Base-by-base conservation (phyloP, 352 stramenopile genomes). In the Phytopythium boreale region DNA sequence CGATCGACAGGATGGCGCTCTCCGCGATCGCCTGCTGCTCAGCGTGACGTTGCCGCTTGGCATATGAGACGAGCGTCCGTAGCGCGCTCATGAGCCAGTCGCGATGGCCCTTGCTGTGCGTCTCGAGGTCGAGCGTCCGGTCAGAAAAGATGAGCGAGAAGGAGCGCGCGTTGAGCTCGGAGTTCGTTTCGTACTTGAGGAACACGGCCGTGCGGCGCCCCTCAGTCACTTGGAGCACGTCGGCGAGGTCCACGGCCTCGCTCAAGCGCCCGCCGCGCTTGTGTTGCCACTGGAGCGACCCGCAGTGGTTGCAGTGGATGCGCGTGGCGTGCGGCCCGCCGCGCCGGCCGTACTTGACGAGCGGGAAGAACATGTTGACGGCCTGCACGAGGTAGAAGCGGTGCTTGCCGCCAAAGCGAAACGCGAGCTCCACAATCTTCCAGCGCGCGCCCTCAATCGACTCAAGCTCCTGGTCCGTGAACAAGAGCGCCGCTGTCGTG, bases 351-450 rank as follows among this genome's bases (percentile, higher is more conserved):
- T 91, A 95, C 66, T 95, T 95, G 37, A 82, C 66, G 47, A 95
- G 56, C 22, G 84, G 83, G 62, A 84, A 87, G 60, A 95, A 93
- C 82, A 92, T 93, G 59, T 95, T 95, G 56, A 95, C 75, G 11
- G 87, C 84, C 55, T 95, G 83, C n/a, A 93, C 87, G 57, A 95
- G 64, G 59, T 95, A 93, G 59, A 85, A 88, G 1, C 87, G 82
- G 53, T 95, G 84, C 61, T 93, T 89, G 58, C 87, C 87, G 26
- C 87, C 87, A 59, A 93, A 95, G 43, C 87, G 87, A 62, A 92
- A 93, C 10, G 87, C 87, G 19, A 95, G 72, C 65, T 95, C 84
- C 29, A 93, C 83, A 39, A 93, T 93, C 64, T 93, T 95, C 87
- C 87, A 95, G 29, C 87, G 73, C 29, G 85, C 84, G 37, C 84